These are phyloP conservation scores for Parietaria judaica DNA, from an alignment of 306 rosid species.

Conservation along the genomic window DNA sequence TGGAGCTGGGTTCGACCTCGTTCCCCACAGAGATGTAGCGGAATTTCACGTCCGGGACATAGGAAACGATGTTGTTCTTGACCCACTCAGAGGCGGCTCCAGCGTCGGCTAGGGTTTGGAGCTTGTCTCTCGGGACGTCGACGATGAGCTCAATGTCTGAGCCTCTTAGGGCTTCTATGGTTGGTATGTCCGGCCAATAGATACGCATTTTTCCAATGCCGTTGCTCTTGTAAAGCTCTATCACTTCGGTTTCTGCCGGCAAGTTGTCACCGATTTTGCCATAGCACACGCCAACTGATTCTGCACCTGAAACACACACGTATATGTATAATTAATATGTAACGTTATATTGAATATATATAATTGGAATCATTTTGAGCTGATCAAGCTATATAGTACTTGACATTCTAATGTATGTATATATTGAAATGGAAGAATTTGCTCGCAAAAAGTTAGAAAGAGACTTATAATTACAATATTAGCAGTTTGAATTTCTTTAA, in stretches of 20 bases:
- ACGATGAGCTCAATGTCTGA: slow-evolving; percentile 5
- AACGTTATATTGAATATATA: too few species aligned
- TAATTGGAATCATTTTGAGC: too few species aligned
- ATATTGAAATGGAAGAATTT: too few species aligned
- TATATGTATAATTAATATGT: neutral
- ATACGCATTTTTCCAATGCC: slow-evolving; percentile 21
- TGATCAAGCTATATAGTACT: neutral
- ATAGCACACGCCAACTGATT: slow-evolving; percentile 45
- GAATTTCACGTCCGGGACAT: slow-evolving; percentile 30
- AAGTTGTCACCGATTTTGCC: slow-evolving; percentile 25
- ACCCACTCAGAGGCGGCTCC: slow-evolving; percentile 41
- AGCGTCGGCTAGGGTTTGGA: slow-evolving; percentile 20
- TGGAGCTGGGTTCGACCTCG: slow-evolving; percentile 23
- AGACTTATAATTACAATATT: too few species aligned
- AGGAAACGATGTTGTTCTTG: slow-evolving; percentile 23
- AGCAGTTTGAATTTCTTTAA: too few species aligned
- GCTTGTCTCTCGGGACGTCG: slow-evolving; percentile 8
- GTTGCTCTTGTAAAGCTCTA: slow-evolving; percentile 9
- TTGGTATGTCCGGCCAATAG: slow-evolving; percentile 15
- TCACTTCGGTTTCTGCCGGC: slow-evolving; percentile 19
- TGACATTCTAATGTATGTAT: too few species aligned
- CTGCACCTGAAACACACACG: slow-evolving; percentile 23
- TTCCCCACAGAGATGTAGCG: slow-evolving; percentile 49
- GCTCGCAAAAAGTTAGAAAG: too few species aligned
- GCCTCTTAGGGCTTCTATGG: slow-evolving; percentile 19